These are phyloP conservation scores for Yamadazyma trypodendri DNA, from an alignment of 1,139 yeast genomes.

Conservation along the genomic window DNA sequence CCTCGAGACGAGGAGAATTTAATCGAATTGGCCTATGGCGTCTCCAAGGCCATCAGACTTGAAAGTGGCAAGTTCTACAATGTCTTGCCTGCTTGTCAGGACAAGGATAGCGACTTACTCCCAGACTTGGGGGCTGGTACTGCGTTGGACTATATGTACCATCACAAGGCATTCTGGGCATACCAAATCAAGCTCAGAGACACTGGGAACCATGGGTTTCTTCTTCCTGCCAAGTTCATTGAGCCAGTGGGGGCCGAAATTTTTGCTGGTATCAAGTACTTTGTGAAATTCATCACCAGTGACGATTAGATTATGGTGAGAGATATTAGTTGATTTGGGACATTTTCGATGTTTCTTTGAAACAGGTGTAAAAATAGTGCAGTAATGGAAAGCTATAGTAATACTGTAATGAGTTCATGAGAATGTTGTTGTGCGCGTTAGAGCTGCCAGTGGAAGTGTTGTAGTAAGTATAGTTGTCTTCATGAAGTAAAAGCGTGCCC, in stretches of 20 bases:
- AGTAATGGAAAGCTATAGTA: no score
- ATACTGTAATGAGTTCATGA: no score
- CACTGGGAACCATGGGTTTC: constrained; percentile 79
- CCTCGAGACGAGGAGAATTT: constrained; percentile 83
- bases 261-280: constrained; percentile 66
- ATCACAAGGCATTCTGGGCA: constrained; percentile 79
- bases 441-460: no score
- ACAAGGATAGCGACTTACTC: constrained; percentile 64
- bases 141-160: constrained; percentile 82
- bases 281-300: constrained; percentile 60
- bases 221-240: constrained; percentile 70
- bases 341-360: no score
- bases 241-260: constrained; percentile 76
- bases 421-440: no score
- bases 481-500: background rate
- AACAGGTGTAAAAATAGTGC: no score
- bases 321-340: no score
- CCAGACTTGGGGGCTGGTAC: constrained; percentile 83
- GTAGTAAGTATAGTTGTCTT: no score
- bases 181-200: constrained; percentile 81
- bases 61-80: constrained; percentile 62
- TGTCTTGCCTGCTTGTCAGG: constrained; percentile 77
- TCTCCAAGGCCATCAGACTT: constrained; percentile 68
- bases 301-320: no score
- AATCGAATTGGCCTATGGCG: constrained; percentile 77